phyloP scores from a whole-genome alignment of 345 rosid genomes.

The Ceriops tagal region DNA sequence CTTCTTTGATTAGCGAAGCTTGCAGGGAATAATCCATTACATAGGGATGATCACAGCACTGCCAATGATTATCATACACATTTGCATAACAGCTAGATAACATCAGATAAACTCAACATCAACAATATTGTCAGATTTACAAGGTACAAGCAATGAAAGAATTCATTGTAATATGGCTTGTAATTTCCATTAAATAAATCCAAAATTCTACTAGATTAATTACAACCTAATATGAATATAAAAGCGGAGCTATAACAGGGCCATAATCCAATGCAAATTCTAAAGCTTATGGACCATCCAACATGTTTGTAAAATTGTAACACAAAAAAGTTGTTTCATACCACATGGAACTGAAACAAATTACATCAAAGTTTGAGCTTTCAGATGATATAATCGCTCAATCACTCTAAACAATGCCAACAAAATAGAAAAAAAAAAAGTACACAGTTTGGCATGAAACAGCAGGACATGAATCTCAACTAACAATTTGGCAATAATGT shows the following conservation, averaged over 20 bases:
- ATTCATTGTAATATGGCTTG: neutral
- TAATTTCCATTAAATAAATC: neutral
- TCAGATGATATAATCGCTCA: too few species aligned
- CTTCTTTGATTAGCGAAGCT: slow-evolving; percentile 34
- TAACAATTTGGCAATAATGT: neutral
- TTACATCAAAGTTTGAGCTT: too few species aligned
- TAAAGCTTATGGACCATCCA: slow-evolving; percentile 1
- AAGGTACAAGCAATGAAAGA: neutral
- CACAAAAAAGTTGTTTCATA: too few species aligned
- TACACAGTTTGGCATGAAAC: too few species aligned
- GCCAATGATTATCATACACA: slow-evolving; percentile 27
- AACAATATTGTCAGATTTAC: neutral
- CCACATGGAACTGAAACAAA: neutral
- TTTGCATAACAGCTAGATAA: neutral
- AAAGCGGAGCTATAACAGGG: neutral
- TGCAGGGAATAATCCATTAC: slow-evolving; percentile 47
- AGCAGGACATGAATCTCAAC: neutral
- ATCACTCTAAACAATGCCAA: neutral
- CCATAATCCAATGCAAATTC: neutral
- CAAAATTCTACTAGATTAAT: neutral
- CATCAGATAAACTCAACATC: neutral
- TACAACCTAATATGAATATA: neutral
- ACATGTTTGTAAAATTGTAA: too few species aligned
- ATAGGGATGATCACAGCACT: slow-evolving; percentile 97
- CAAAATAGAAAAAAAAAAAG: neutral